phyloP scores from a whole-genome alignment of 148 eudicot species.

The Camellia japonica region DNA sequence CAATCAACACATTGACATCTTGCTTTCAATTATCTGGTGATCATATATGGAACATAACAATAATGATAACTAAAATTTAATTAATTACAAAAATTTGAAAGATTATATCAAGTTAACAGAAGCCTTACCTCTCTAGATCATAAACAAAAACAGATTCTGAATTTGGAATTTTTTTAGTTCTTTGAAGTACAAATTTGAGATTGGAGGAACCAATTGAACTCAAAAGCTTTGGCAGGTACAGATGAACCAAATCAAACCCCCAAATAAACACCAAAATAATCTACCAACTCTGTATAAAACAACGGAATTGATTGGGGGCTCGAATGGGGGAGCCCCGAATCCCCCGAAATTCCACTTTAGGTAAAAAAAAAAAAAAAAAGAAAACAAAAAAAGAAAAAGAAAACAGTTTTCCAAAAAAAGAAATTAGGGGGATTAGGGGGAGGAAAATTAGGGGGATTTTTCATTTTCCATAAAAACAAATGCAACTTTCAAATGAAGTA shows the following conservation, averaged over 20 bases:
- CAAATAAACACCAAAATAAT: conserved; percentile 10
- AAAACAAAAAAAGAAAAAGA: too few relatives aligned
- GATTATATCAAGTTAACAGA: not conserved
- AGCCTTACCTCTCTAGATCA: conserved; percentile 5
- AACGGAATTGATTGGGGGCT: too few relatives aligned
- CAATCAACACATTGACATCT: not conserved
- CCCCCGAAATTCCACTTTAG: too few relatives aligned
- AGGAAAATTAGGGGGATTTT: too few relatives aligned
- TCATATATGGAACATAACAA: not conserved
- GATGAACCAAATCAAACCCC: conserved; percentile 9
- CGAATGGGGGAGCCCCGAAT: too few relatives aligned
- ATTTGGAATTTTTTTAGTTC: not conserved
- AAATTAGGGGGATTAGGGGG: too few relatives aligned
- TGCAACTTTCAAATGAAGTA: conserved; percentile 3
- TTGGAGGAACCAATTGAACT: not conserved
- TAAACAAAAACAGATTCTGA: not conserved
- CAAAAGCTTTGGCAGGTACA: not conserved
- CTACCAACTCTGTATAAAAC: not conserved
- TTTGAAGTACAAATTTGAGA: not conserved
- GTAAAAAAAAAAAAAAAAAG: too few relatives aligned
- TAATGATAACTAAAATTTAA: not conserved
- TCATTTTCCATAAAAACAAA: too few relatives aligned
- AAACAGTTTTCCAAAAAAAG: too few relatives aligned
- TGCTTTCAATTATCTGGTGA: not conserved
- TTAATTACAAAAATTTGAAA: not conserved